Evolutionary conservation across 2,329 filamentous ascomycete species (phyloP).

Genomic region (Neonectria coccinea): DNA sequence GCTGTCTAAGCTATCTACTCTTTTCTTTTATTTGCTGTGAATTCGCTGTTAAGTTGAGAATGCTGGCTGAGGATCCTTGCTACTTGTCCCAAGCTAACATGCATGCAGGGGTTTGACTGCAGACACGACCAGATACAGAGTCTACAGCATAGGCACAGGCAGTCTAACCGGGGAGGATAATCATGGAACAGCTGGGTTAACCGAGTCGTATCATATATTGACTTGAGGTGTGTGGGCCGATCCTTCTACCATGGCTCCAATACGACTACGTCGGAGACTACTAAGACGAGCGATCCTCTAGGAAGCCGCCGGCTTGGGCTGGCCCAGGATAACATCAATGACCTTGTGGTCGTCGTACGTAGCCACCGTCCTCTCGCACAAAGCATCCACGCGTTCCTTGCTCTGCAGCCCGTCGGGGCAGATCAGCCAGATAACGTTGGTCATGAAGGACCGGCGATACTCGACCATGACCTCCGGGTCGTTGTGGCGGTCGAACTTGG

Average conservation of each 20-base stretch:
- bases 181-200: not conserved
- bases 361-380: conserved; percentile 52
- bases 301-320: conserved; percentile 12
- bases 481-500: conserved; percentile 34
- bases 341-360: conserved; percentile 53
- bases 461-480: conserved; percentile 40
- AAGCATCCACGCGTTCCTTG: conserved; percentile 49
- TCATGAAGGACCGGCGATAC: conserved; percentile 47
- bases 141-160: no score
- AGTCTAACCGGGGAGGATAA: not conserved
- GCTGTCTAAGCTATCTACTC: no score
- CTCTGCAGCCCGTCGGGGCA: conserved; percentile 46
- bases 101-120: no score
- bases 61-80: no score
- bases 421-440: conserved; percentile 42
- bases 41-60: no score
- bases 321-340: conserved; percentile 46
- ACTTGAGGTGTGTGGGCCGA: not conserved
- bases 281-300: not conserved
- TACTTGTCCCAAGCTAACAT: no score
- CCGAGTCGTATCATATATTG: conserved; percentile 1
- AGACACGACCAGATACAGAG: not conserved
- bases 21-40: no score
- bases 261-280: no score
- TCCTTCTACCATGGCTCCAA: not conserved